Evolutionary conservation across 495 filamentous ascomycete species (phyloP), one percentile per base, ranked within the genome.

Genomic region (Trichoderma gamsii): DNA sequence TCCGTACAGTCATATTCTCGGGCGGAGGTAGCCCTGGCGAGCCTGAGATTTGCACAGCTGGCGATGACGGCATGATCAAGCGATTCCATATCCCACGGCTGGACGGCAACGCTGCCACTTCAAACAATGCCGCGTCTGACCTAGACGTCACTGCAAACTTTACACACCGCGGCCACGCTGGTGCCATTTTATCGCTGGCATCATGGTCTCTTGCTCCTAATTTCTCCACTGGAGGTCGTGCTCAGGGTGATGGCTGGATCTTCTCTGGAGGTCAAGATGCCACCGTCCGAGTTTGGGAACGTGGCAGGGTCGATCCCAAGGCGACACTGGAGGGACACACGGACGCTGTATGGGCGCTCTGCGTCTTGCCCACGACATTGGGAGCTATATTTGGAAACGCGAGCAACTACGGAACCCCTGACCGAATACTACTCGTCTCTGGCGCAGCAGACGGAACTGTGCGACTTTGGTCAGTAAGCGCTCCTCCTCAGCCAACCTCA

Each of bases 201-300:
- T 90, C 95, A 3, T 97, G 90, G 81, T 92, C 93, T 1, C 86
- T 92, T 4, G 86, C 89, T 7, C 88, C 92, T 52, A 91, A 90
- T 71, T 95, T 96, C 76, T 90, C 90, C 11, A 96, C 92, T 38
- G 93, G 92, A 23, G 93, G 93, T 11, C 86, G 92, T 67, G 89
- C 88, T 1, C 82, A 89, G 67, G 92, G 92, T 23, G 93, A 97
- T 71, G 96, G 96, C 7, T 98, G 96, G 95, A 90, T 99, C 46
- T 98, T 99, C 77, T 97, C 93, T 21, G 95, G 96, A 52, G 95
- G 95, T 4, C 92, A 97, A 73, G 95, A 99, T 76, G 87, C 93
- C 4, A 96, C 93, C 12, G 86, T 99, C 23, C 86, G 92, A 32
- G 92, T 98, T 2, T 99, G 95, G 95, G 93, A 98, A 79, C 83